Evolutionary conservation across 129 eudicot species (phyloP), one percentile per base, ranked within the genome.

Genomic region (Glebionis coronaria): DNA sequence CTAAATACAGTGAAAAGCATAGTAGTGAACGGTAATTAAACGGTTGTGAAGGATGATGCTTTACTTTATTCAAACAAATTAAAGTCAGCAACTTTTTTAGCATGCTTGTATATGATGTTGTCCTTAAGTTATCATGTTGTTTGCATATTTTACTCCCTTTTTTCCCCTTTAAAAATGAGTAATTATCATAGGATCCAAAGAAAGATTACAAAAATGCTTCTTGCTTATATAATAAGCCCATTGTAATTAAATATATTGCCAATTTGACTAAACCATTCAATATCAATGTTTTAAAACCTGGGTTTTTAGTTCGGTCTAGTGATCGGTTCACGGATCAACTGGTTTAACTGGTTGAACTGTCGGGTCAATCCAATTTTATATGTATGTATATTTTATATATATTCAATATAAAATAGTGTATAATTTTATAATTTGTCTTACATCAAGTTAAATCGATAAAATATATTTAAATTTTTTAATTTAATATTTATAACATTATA

Each of bases 71-170:
- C 35, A 49, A 50, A 50, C 45, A 73, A 46, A 65, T 29, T 46
- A 66, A 74, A 66, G 67, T 18, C 28, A 66, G 20, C 68, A 66
- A 65, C 73, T 74, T 66, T 74, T 66, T 66, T 66, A 18, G 55
- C 73, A 74, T 74, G 68, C 71, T 58, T 56, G 65, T 73, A 47
- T n/a, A 74, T 66, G 29, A 66, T 74, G 53, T 46, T 56, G 79
- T 66, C 79, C 10, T 47, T 61, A 31, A 65, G 63, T 44, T 50
- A 74, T 74, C 61, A 74, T 74, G 60, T 54, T 49, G 68, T 29
- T 74, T 74, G 60, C 61, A 45, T 65, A 73, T 74, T 66, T 74
- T 74, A 74, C 59, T 65, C 52, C 51, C 20, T 74, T 46, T 21
- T 65, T 46, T 18, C 59, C 16, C 61, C 21, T 66, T 58, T 31